These are phyloP conservation scores for Schrenkiella parvula DNA, from an alignment of 345 rosid genomes.

Conservation along the genomic window DNA sequence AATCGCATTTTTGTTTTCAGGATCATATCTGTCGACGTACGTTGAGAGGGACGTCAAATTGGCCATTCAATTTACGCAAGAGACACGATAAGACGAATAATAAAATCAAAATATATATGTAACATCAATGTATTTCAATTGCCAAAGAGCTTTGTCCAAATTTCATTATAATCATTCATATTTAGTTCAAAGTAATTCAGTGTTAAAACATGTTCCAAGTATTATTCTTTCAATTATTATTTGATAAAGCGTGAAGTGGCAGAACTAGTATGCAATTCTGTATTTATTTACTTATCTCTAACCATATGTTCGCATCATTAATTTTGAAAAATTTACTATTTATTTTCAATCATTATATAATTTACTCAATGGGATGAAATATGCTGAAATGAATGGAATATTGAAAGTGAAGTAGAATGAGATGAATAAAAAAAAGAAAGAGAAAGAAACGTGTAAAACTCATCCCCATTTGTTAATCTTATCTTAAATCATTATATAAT, in stretches of 20 bases:
- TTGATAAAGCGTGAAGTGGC: not conserved
- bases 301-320: no score
- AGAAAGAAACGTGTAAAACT: not conserved
- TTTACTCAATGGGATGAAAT: not conserved
- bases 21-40: constrained; percentile 22
- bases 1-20: constrained; percentile 14
- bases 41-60: constrained; percentile 23
- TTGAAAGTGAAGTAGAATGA: not conserved
- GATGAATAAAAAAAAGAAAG: not conserved
- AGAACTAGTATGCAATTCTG: not conserved
- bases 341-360: no score
- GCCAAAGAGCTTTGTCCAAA: not conserved
- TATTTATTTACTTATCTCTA: no score
- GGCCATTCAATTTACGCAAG: constrained; percentile 28
- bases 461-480: not conserved
- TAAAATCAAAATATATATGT: not conserved
- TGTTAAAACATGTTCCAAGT: not conserved
- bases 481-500: no score
- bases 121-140: not conserved
- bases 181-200: not conserved
- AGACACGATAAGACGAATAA: constrained; percentile 2
- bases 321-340: no score
- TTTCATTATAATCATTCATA: not conserved
- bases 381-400: not conserved
- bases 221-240: not conserved